Evolutionary conservation across 768 basidiomycete genomes (phyloP), one percentile per base, ranked within the genome.

Genomic region (Leucosporidium creatinivorum): DNA sequence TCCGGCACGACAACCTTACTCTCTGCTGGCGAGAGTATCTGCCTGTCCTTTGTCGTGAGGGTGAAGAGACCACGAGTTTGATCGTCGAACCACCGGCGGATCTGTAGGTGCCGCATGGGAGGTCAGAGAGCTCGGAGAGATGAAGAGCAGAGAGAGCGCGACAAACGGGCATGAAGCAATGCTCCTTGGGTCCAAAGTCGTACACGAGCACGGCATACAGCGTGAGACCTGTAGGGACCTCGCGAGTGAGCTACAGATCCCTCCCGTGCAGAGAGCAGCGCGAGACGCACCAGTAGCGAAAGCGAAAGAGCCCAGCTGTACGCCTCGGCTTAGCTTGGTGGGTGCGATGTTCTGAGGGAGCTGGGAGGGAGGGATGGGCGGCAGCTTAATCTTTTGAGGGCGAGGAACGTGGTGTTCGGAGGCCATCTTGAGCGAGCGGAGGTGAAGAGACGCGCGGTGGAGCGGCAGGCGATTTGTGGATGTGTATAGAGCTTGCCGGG

Each of bases 121-220:
- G 26, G 23, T n/a, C 12, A 49, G 59, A 2, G 10, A 21, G 47
- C 8, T 12, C 30, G 1, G 30, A 55, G 51, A 17, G 28, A 25
- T 51, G 25, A 48, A 23, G n/a, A 0, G 18, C n/a, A n/a, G 48
- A 44, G 28, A 44, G 33, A 18, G 19, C 26, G n/a, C n/a, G 26
- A n/a, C 62, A 33, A 7, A 72, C 70, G 2, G 70, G 70, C 70
- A 72, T 72, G 62, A 72, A 72, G 70, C 66, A 65, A 51, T 72
- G 70, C 48, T 72, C 70, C n/a, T 51, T 19, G 26, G 50, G 49
- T 6, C 70, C 70, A 57, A 69, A 72, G 56, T 72, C 70, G 48
- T 72, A 66, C 19, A 69, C 13, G 31, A 72, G 33, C 15, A 69
- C 67, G 2, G 67, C 67, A 48, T 72, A 72, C 26, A 52, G 44